These are phyloP conservation scores for Podila epigama DNA, from an alignment of 192 early-diverging fungal genomes.

Conservation along the genomic window DNA sequence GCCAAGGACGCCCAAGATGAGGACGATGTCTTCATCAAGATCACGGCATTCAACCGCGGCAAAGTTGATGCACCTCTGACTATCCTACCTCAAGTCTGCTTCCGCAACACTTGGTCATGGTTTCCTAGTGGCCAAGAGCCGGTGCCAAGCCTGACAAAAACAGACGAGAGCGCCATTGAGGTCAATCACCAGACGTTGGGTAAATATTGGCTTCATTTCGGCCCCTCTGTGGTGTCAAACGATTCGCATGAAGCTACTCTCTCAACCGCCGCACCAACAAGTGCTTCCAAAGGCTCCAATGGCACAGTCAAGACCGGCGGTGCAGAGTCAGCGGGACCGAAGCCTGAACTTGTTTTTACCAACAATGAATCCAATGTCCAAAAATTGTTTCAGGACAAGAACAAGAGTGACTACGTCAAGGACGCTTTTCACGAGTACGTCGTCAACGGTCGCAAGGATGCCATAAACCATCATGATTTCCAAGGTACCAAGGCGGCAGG, in stretches of 20 bases:
- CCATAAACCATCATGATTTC: conserved; percentile 36
- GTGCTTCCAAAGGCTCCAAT: background rate
- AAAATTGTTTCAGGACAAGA: conserved; percentile 46
- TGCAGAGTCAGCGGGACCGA: background rate
- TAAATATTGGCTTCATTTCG: conserved; percentile 27
- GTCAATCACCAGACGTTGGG: conserved; percentile 28
- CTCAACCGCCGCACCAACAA: background rate
- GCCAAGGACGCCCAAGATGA: conserved; percentile 35
- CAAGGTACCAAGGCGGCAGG: conserved; percentile 58
- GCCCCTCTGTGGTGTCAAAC: background rate
- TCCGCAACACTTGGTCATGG: conserved; percentile 42
- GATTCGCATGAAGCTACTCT: background rate
- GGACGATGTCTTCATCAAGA: conserved; percentile 44
- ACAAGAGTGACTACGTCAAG: conserved; percentile 49
- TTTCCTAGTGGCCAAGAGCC: conserved; percentile 22
- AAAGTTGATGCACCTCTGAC: conserved; percentile 20
- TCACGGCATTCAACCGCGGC: conserved; percentile 40
- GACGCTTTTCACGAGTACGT: conserved; percentile 59
- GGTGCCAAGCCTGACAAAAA: conserved; percentile 24
- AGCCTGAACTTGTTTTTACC: conserved; percentile 52
- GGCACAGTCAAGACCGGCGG: background rate
- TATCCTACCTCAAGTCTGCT: conserved; percentile 40
- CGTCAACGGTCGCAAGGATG: conserved; percentile 32
- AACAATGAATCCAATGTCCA: conserved; percentile 59
- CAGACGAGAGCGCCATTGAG: conserved; percentile 3